Conservation (phyloP, 2,329 filamentous ascomycete species). For the Clarireedia sp. region DNA sequence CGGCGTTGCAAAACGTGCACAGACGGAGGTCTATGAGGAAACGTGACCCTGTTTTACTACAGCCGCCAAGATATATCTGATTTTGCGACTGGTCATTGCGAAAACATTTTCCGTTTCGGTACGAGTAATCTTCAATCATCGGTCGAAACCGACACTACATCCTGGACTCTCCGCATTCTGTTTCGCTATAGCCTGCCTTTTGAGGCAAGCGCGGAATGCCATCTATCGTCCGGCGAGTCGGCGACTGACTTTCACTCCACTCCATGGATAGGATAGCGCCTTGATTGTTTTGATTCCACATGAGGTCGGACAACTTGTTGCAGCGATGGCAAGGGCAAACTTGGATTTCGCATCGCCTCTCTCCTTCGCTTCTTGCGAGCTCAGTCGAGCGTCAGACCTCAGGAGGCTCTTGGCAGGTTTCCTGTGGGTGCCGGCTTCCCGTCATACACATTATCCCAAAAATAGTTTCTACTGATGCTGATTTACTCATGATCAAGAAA, state of each 20-base stretch:
- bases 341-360: not conserved
- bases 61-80: constrained; percentile 1
- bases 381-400: constrained; percentile 5
- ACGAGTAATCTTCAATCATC: not conserved
- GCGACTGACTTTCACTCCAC: not conserved
- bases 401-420: not conserved
- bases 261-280: not conserved
- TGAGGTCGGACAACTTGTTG: not conserved
- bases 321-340: not conserved
- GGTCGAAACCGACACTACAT: not conserved
- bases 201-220: not conserved
- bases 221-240: not conserved
- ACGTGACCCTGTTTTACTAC: constrained; percentile 7
- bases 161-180: constrained; percentile 1
- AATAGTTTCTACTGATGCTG: not conserved
- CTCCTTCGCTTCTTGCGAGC: not conserved
- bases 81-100: not conserved
- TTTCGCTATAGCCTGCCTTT: not conserved
- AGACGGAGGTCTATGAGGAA: constrained; percentile 1
- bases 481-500: constrained; percentile 5
- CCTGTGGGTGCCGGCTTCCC: not conserved
- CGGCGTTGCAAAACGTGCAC: constrained; percentile 9
- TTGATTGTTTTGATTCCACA: constrained; percentile 3
- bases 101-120: constrained; percentile 6
- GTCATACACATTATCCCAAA: not conserved